Evolutionary conservation across 1,139 yeast species (phyloP).

Genomic region (Kluyveromyces sp.): DNA sequence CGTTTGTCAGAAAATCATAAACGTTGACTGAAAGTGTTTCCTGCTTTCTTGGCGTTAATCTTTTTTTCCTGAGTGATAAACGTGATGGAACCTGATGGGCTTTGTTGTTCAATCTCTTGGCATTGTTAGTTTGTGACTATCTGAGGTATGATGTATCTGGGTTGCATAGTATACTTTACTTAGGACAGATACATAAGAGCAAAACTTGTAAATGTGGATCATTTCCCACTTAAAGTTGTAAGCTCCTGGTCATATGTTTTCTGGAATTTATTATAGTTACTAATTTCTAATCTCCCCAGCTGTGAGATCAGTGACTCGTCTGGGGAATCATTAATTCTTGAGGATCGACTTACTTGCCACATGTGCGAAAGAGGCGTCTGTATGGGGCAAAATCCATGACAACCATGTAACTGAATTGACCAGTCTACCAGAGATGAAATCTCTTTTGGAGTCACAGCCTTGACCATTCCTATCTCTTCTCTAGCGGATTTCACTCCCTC

Average conservation of each 20-base stretch:
- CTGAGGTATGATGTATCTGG: not conserved
- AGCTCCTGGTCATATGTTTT: conserved; percentile 10
- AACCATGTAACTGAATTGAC: conserved; percentile 65
- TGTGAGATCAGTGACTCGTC: conserved; percentile 66
- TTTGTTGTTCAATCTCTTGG: too few relatives aligned
- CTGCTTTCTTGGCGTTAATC: too few relatives aligned
- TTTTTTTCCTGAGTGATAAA: too few relatives aligned
- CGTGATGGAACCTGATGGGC: too few relatives aligned
- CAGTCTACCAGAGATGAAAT: conserved; percentile 51
- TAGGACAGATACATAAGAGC: not conserved
- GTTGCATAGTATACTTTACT: not conserved
- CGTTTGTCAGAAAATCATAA: too few relatives aligned
- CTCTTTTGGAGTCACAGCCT: conserved; percentile 59
- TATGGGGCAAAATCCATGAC: conserved; percentile 56
- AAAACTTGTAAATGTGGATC: not conserved
- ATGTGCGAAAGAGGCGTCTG: conserved; percentile 55
- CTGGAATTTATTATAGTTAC: conserved; percentile 7
- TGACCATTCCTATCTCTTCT: conserved; percentile 60
- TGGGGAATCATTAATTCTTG: conserved; percentile 70
- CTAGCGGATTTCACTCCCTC: conserved; percentile 51
- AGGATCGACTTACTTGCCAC: conserved; percentile 52
- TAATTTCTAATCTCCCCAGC: conserved; percentile 33
- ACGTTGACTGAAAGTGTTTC: too few relatives aligned
- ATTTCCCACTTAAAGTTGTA: conserved; percentile 2
- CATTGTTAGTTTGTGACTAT: too few relatives aligned